Evolutionary conservation across 129 eudicot species (phyloP).

Genomic region (Scalesia atractyloides): DNA sequence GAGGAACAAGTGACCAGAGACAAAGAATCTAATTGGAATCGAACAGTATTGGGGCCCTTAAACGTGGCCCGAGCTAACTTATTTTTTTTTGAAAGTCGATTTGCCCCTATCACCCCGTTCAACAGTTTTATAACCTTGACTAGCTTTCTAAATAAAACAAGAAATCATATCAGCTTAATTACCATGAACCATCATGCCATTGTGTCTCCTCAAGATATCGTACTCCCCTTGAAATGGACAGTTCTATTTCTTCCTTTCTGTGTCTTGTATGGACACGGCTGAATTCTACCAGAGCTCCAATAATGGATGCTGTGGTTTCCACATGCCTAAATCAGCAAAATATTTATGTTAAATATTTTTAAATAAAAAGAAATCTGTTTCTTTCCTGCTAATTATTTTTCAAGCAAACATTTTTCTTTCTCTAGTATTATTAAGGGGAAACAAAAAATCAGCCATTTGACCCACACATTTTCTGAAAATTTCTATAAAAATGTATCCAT

Average conservation of each 20-base stretch:
- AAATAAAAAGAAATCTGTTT: no score
- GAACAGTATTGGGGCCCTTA: no score
- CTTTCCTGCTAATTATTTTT: neutral
- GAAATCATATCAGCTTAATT: slow-evolving; percentile 17
- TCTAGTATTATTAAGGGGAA: no score
- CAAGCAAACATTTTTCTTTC: neutral
- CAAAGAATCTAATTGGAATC: no score
- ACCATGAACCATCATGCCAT: slow-evolving; percentile 69
- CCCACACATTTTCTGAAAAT: no score
- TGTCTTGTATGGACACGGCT: slow-evolving; percentile 45
- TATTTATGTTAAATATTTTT: neutral
- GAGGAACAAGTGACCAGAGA: no score
- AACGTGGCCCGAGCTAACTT: no score
- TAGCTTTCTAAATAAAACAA: neutral
- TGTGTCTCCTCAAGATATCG: slow-evolving; percentile 56
- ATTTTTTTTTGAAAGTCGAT: no score
- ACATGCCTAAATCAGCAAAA: slow-evolving; percentile 45
- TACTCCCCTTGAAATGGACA: slow-evolving; percentile 43
- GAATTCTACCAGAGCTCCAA: slow-evolving; percentile 53
- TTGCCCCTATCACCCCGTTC: no score
- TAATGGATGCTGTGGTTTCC: slow-evolving; percentile 54
- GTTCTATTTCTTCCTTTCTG: slow-evolving; percentile 45
- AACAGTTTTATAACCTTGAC: no score
- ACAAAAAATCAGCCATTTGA: no score
- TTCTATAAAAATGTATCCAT: no score